phyloP scores from a whole-genome alignment of 768 basidiomycete species.

The Lepiota venenata region DNA sequence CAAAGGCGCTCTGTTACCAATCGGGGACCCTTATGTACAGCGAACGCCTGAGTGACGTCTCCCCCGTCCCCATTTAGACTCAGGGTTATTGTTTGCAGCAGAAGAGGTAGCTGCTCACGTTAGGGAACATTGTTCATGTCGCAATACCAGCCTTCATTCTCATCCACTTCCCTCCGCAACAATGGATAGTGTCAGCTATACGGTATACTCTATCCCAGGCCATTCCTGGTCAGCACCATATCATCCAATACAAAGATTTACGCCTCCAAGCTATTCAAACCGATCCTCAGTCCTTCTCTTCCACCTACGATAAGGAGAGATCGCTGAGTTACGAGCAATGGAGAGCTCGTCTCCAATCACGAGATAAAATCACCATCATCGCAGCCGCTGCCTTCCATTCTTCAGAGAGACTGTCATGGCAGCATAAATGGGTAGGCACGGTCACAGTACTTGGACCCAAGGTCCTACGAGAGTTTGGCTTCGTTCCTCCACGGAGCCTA shows the following conservation, averaged over 20 bases:
- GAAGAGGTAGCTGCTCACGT: no score
- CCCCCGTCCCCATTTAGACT: no score
- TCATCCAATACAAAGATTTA: constrained; percentile 10
- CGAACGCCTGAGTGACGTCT: no score
- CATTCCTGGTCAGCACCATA: constrained; percentile 6
- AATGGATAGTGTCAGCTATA: background rate
- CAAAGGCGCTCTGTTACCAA: no score
- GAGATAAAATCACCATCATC: constrained; percentile 8
- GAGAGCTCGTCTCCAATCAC: constrained; percentile 10
- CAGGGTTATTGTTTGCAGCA: no score
- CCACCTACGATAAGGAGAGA: constrained; percentile 7
- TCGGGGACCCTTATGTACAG: no score
- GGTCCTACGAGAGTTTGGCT: background rate
- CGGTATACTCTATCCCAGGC: constrained; percentile 3
- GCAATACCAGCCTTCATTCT: background rate
- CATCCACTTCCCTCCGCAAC: background rate
- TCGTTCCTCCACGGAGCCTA: background rate
- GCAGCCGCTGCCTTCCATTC: constrained; percentile 4
- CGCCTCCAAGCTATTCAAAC: constrained; percentile 5
- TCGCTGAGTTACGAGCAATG: constrained; percentile 6
- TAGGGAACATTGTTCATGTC: no score
- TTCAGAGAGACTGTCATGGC: background rate
- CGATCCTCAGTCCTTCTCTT: constrained; percentile 6
- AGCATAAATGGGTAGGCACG: constrained; percentile 11
- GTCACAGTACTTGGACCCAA: constrained; percentile 7